These are phyloP conservation scores for Saccharomyces kudriavzevii DNA, from an alignment of 805 yeast species.

Conservation along the genomic window DNA sequence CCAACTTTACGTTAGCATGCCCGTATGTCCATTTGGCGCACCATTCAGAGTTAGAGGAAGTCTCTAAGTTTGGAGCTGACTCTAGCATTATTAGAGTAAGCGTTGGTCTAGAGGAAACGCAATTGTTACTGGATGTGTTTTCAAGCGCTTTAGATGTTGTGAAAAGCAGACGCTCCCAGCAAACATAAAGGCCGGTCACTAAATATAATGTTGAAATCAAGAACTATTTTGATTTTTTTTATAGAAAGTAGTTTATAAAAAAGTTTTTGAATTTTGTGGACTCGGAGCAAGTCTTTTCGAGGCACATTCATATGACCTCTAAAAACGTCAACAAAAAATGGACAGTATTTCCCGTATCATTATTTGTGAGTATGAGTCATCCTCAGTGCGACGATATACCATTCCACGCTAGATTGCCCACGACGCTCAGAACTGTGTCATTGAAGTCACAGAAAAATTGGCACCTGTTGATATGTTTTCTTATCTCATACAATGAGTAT, in stretches of 20 bases:
- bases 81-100: slow-evolving; percentile 65
- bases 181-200: neutral
- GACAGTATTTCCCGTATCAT: no score
- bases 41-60: slow-evolving; percentile 68
- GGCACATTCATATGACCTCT: neutral
- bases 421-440: neutral
- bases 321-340: no score
- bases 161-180: slow-evolving; percentile 12
- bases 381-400: neutral
- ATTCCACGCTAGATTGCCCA: neutral
- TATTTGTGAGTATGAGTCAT: no score
- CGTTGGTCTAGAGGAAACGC: slow-evolving; percentile 68
- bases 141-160: slow-evolving; percentile 40
- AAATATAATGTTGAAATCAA: neutral
- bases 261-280: neutral
- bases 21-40: slow-evolving; percentile 82
- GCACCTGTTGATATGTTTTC: neutral
- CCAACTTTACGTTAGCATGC: slow-evolving; percentile 78
- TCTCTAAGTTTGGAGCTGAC: slow-evolving; percentile 74
- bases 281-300: neutral
- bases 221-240: neutral
- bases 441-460: neutral
- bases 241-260: neutral
- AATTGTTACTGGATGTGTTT: slow-evolving; percentile 43
- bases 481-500: no score